Base-by-base conservation (phyloP, 2,329 filamentous ascomycete genomes). In the Parasarocladium wereldwijsianum region DNA sequence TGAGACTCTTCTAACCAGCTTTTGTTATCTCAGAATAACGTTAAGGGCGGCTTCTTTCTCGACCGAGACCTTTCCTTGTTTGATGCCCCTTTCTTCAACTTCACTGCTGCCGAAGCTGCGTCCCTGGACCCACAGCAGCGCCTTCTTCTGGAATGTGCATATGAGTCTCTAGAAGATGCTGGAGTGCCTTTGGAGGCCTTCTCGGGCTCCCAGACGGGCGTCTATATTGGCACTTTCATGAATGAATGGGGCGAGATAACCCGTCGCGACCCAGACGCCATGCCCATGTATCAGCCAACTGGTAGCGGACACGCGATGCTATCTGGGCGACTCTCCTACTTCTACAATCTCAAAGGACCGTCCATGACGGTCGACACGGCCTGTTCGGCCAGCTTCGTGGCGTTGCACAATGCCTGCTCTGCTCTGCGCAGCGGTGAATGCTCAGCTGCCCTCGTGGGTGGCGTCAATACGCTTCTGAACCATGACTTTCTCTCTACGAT, bases 111-210 rank as follows among this genome's bases (percentile, higher is more conserved):
- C 36, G 61, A 67, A 42, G 63, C 58, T 17, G 50, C 51, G 27
- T 59, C 61, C 1, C 63, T 69, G 59, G 46, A 70, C 28, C 66
- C 66, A 1, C 64, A 69, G 35, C 64, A 69, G 34, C 53, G 66
- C 2, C 47, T 66, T 13, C 49, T 66, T 6, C 50, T 69, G 2
- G 64, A 70, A 41, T 64, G 60, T 34, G 59, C 62, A 1, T 70
- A 63, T 34, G 65, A 70, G 41, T 62, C 64, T 0, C 47, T 70
- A 8, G 65, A 70, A 38, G 64, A 59, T 33, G 63, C 62, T 2
- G 64, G 64, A 7, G 51, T 66, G 12, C 54, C 61, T 6, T 61
- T 58, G 39, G 57, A 63, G 17, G 40, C 44, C 6, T 53, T 66
- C 21, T 50, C 62, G 2, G 63, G 63, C 5, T 52, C 55, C 32